Percentiles rank a stretch among this genome's conserved stretches.
phyloP scores from a whole-genome alignment of 306 rosid species.

The Parietaria judaica region DNA sequence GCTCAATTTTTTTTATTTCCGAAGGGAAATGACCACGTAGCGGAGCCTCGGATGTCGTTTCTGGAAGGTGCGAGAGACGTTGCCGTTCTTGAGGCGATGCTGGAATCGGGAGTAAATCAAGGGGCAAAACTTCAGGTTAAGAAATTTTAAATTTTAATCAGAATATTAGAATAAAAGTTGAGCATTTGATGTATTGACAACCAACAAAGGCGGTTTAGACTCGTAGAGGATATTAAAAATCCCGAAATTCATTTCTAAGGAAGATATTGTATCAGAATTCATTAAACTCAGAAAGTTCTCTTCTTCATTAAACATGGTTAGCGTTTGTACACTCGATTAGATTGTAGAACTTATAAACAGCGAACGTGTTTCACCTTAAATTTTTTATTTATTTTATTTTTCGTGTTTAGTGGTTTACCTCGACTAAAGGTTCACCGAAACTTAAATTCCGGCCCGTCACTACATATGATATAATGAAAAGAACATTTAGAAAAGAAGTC shows the following conservation, averaged over 20 bases:
- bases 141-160: constrained; percentile 39
- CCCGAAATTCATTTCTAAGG: background rate
- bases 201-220: background rate
- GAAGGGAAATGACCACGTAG: constrained; percentile 42
- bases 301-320: too few species aligned
- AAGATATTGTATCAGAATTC: background rate
- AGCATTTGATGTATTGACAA: background rate
- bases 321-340: too few species aligned
- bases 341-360: too few species aligned
- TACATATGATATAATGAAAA: background rate
- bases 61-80: constrained; percentile 93
- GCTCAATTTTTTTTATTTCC: constrained; percentile 14
- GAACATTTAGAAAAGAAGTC: background rate
- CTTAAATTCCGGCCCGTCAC: too few species aligned
- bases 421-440: too few species aligned
- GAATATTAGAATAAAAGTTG: background rate
- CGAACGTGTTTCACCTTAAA: too few species aligned
- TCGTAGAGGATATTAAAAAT: constrained; percentile 1
- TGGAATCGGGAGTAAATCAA: constrained; percentile 71
- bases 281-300: too few species aligned
- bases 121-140: constrained; percentile 68
- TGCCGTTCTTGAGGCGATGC: constrained; percentile 87
- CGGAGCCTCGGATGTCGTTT: constrained; percentile 68
- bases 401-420: too few species aligned
- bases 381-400: too few species aligned